Base-by-base conservation (phyloP, 352 stramenopile genomes). In the Pythium brachiatum region DNA sequence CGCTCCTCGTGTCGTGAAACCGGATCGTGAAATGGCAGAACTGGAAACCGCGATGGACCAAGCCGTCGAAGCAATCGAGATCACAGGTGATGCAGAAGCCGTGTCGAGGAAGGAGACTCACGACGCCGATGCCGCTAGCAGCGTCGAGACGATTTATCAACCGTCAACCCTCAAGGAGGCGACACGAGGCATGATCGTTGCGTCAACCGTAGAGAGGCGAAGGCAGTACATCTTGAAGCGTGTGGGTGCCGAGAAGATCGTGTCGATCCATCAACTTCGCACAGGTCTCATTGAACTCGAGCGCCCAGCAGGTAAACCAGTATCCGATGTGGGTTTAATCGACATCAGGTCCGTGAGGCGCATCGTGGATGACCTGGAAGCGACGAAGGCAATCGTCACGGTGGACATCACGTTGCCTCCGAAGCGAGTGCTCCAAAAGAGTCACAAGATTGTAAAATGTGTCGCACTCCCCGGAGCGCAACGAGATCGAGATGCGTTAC, bases 371-470 rank as follows among this genome's bases (percentile, higher is more conserved):
- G 79, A 90, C 44, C 66, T 92, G 32, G 75, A 83, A 13, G 68
- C 68, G 4, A 63, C 76, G 5, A 78, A 83, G 15, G 63, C 68
- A 26, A 47, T 90, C 12, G 65, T 79, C 5, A 85, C 70, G 9
- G 68, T 92, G 48, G 81, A 90, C 69, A 86, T 92, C 43, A 82
- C 78, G 16, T 48, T 92, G 9, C 83, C 83, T 1, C 76, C 76
- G 9, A 88, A 88, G 38, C 76, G 84, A 21, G 72, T 88, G 32
- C 70, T 90, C 27, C 79, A 92, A 58, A 89, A 89, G 59, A 67
- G 58, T 3, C 66, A 79, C 43, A 78, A 82, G 39, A 72, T 84
- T 9, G 73, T 91, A 13, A 90, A 88, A 32, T 92, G 83, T 65
- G 81, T 86, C 18, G 81, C 81, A 5, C 55, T 88, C 3, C 56